Evolutionary conservation across 345 rosid species (phyloP).

Genomic region (Citropsis articulata): DNA sequence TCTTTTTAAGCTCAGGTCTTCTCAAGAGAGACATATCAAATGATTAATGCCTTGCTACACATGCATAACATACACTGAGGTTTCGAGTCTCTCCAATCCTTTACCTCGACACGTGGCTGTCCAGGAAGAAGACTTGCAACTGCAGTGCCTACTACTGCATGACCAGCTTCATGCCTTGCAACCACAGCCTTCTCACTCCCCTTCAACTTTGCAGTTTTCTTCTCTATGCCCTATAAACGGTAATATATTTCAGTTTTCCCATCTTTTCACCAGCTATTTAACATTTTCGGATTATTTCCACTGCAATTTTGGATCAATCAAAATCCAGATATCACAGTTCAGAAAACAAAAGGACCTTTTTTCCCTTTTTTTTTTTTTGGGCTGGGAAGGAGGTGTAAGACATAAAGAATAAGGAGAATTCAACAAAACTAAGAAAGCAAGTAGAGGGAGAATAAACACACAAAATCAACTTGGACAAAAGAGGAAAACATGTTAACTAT

Average conservation of each 20-base stretch:
- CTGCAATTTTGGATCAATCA: background rate
- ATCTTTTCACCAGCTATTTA: conserved; percentile 1
- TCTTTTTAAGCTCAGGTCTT: background rate
- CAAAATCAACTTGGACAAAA: background rate
- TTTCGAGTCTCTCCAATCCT: background rate
- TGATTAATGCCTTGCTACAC: background rate
- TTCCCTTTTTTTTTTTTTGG: background rate
- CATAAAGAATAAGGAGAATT: background rate
- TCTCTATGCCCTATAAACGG: conserved; percentile 76
- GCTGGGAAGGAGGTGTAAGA: background rate
- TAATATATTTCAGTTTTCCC: conserved; percentile 4
- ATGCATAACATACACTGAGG: background rate
- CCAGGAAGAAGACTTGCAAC: conserved; percentile 86
- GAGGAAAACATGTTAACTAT: background rate
- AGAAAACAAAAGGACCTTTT: background rate
- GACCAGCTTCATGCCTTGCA: conserved; percentile 98
- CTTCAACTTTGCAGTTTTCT: conserved; percentile 84
- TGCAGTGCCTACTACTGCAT: conserved; percentile 97
- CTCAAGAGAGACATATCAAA: background rate
- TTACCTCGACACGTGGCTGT: conserved; percentile 92
- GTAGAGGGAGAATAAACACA: background rate
- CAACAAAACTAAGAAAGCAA: background rate
- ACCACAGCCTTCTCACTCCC: conserved; percentile 92
- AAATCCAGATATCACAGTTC: background rate
- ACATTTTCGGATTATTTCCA: background rate